Conservation (phyloP, 148 eudicot species). For the Talinum fruticosum region DNA sequence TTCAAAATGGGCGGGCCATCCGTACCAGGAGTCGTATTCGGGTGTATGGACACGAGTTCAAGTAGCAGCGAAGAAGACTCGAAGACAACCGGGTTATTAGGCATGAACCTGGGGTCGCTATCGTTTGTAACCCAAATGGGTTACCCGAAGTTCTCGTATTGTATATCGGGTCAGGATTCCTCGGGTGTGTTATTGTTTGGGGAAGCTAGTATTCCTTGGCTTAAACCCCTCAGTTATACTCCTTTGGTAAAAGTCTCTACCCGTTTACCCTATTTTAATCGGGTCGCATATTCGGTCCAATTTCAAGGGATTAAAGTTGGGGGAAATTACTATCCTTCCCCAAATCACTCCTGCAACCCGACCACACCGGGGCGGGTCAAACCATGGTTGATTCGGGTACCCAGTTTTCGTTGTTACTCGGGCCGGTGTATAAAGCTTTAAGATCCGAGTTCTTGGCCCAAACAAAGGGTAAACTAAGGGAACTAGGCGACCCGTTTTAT, state of each 20-base stretch:
- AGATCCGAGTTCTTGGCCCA: conserved; percentile 55
- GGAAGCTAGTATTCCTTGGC: conserved; percentile 52
- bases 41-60: conserved; percentile 68
- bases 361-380: conserved; percentile 96
- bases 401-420: conserved; percentile 78
- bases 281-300: conserved; percentile 76
- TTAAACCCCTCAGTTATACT: conserved; percentile 57
- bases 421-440: conserved; percentile 62
- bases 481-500: conserved; percentile 47
- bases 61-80: conserved; percentile 51
- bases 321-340: conserved; percentile 42
- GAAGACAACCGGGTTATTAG: conserved; percentile 69
- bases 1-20: conserved; percentile 43
- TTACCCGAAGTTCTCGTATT: conserved; percentile 75
- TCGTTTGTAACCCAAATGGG: conserved; percentile 83
- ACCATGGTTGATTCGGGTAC: conserved; percentile 98
- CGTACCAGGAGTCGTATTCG: conserved; percentile 50
- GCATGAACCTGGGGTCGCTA: conserved; percentile 85
- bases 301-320: conserved; percentile 73
- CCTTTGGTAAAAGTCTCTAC: conserved; percentile 57
- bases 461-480: conserved; percentile 37
- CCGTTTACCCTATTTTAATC: conserved; percentile 60
- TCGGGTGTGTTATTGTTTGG: conserved; percentile 70
- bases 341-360: conserved; percentile 64
- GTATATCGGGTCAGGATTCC: conserved; percentile 72